A percentile compares a stretch with the other conserved stretches of the same genome.
Conservation (phyloP, 2,329 filamentous ascomycete species). For the Aureobasidium lini region DNA sequence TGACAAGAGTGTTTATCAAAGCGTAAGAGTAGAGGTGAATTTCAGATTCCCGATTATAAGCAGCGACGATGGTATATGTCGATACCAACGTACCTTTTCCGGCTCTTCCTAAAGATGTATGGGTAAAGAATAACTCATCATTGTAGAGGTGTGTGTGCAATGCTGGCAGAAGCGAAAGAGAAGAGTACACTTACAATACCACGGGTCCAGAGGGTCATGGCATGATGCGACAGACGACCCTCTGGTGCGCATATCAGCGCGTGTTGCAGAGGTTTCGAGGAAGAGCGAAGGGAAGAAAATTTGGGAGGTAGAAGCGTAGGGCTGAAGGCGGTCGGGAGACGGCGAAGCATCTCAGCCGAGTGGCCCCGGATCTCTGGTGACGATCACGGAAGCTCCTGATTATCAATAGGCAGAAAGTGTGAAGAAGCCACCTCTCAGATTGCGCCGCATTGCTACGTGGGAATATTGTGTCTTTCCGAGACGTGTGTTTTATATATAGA, state of each 20-base stretch:
- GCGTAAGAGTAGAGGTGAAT: constrained; percentile 14
- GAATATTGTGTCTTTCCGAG: not conserved
- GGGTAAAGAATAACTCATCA: constrained; percentile 30
- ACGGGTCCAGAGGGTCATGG: not conserved
- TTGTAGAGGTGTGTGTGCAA: constrained; percentile 17
- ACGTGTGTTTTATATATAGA: not conserved
- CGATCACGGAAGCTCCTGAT: constrained; percentile 8
- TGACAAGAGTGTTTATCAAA: not conserved
- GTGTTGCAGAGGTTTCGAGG: not conserved
- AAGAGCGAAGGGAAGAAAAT: constrained; percentile 4
- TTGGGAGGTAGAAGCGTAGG: not conserved
- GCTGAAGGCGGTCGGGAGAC: constrained; percentile 10
- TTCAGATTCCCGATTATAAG: constrained; percentile 43
- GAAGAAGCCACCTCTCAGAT: constrained; percentile 11
- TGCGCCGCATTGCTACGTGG: not conserved
- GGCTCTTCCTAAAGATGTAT: constrained; percentile 43
- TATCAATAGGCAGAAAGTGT: not conserved
- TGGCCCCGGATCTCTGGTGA: not conserved
- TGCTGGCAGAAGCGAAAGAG: not conserved
- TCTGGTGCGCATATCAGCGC: not conserved
- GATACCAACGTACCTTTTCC: constrained; percentile 46
- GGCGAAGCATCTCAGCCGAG: not conserved
- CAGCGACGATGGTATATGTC: constrained; percentile 44
- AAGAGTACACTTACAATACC: constrained; percentile 11
- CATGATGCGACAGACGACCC: not conserved